Base-by-base conservation (phyloP, 2,329 filamentous ascomycete genomes). In the Chaetoscypha palmicola region DNA sequence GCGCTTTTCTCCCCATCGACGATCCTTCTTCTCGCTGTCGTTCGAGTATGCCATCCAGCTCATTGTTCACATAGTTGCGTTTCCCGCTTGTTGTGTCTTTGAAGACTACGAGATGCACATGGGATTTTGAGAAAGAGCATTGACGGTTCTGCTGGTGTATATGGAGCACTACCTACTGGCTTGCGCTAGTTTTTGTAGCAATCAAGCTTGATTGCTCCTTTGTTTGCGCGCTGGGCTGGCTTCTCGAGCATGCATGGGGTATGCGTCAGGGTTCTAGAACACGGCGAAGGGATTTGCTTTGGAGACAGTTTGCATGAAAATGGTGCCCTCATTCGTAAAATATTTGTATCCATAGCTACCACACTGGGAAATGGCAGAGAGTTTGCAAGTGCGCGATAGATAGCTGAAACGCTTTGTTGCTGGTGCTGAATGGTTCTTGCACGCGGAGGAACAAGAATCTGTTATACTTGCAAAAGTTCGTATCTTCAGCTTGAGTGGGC, bases 141-240 rank as follows among this genome's bases (percentile, higher is more conserved):
- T 24, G 21, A 38, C 20, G 12, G 24, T 38, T 38, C 24, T 23
- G 8, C 35, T 23, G 22, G 35, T 22, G n/a, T 38, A 24, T 38
- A 38, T 38, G 35, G 35, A 10, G 35, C 35, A 23, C 35, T 21
- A 22, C 35, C 35, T 14, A 12, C n/a, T 14, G 24, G 22, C n/a
- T 24, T 38, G 5, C 24, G 19, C 10, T 21, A 17, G 4, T 17
- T 38, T 8, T 24, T 38, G 35, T 38, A 38, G 5, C 19, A 12
- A n/a, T 38, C 20, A 12, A n/a, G n/a, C n/a, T n/a, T n/a, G n/a
- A n/a, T n/a, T n/a, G n/a, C n/a, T n/a, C n/a, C n/a, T n/a, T n/a
- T n/a, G n/a, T n/a, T n/a, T n/a, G n/a, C 35, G 24, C 24, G 21
- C 22, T 24, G n/a, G 35, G 11, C 21, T 38, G 35, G 35, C 35